These are phyloP conservation scores for Amanita rubescens DNA, from an alignment of 768 basidiomycete species.

Conservation along the genomic window DNA sequence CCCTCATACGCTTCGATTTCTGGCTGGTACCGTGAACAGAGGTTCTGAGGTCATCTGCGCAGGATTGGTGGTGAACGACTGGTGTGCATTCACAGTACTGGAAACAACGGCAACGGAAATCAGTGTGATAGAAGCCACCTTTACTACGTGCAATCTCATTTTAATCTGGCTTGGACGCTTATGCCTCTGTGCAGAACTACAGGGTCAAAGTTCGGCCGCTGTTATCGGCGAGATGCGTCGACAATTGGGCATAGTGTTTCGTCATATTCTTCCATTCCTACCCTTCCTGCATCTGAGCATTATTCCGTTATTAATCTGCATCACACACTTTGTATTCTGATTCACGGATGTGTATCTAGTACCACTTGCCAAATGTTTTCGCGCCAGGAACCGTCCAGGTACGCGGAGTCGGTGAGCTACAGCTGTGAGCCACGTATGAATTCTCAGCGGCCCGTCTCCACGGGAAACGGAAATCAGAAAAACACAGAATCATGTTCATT, in stretches of 20 bases:
- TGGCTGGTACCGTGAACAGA: conserved; percentile 98
- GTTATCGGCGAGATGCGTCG: conserved; percentile 92
- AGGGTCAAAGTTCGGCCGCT: conserved; percentile 75
- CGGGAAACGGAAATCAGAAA: too few relatives aligned
- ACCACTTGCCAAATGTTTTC: too few relatives aligned
- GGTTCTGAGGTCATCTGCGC: conserved; percentile 98
- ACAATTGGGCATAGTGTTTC: conserved; percentile 74
- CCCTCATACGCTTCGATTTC: too few relatives aligned
- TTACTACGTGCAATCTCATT: conserved; percentile 57
- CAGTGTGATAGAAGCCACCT: conserved; percentile 94
- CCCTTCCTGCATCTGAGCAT: background rate
- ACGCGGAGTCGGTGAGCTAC: too few relatives aligned
- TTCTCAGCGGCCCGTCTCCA: too few relatives aligned
- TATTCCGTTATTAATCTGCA: background rate
- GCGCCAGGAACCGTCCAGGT: too few relatives aligned
- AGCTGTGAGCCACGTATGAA: too few relatives aligned
- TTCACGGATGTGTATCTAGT: background rate
- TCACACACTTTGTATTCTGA: too few relatives aligned
- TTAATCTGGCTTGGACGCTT: background rate
- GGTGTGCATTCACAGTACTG: conserved; percentile 98
- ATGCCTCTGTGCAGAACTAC: conserved; percentile 50
- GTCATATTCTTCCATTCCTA: background rate
- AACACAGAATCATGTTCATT: too few relatives aligned
- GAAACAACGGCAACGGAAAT: conserved; percentile 99
- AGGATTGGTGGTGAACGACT: conserved; percentile 96